Conservation (phyloP, 805 yeast genomes). For the Yarrowia sp. region DNA sequence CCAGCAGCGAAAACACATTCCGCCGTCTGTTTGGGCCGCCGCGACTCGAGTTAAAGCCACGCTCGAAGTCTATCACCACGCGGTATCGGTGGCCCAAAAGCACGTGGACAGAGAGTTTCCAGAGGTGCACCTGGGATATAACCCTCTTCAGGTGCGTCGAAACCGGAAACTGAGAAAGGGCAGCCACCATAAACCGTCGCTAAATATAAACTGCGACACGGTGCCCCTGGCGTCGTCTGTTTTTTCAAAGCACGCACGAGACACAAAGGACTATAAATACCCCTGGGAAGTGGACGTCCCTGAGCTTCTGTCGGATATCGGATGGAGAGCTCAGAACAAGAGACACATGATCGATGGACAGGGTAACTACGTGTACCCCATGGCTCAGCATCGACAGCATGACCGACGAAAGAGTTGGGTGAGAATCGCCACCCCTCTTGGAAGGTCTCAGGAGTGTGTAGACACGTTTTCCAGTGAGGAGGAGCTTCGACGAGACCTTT, state of each 20-base stretch:
- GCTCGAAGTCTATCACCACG: constrained; percentile 47
- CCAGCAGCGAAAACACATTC: constrained; percentile 37
- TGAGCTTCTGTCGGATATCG: constrained; percentile 45
- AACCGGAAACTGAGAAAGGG: constrained; percentile 57
- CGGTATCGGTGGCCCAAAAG: constrained; percentile 42
- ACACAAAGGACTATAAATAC: constrained; percentile 23
- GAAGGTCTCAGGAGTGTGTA: constrained; percentile 26
- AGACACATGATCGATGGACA: constrained; percentile 41
- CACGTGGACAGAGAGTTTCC: constrained; percentile 31
- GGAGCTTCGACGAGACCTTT: constrained; percentile 22
- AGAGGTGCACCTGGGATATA: constrained; percentile 60
- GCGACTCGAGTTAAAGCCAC: constrained; percentile 47
- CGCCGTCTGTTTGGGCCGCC: constrained; percentile 42
- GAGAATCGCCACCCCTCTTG: constrained; percentile 23
- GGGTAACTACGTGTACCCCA: constrained; percentile 42
- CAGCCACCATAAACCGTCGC: constrained; percentile 23
- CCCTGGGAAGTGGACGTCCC: constrained; percentile 45
- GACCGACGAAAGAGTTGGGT: constrained; percentile 33
- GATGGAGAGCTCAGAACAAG: constrained; percentile 43
- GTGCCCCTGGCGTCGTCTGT: constrained; percentile 23
- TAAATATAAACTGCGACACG: constrained; percentile 37
- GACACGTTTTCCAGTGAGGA: constrained; percentile 24
- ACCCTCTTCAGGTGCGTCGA: constrained; percentile 83
- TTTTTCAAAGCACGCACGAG: constrained; percentile 25
- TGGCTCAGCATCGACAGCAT: constrained; percentile 25